Conservation (phyloP, 345 rosid species). For the Fremontodendron californicum region DNA sequence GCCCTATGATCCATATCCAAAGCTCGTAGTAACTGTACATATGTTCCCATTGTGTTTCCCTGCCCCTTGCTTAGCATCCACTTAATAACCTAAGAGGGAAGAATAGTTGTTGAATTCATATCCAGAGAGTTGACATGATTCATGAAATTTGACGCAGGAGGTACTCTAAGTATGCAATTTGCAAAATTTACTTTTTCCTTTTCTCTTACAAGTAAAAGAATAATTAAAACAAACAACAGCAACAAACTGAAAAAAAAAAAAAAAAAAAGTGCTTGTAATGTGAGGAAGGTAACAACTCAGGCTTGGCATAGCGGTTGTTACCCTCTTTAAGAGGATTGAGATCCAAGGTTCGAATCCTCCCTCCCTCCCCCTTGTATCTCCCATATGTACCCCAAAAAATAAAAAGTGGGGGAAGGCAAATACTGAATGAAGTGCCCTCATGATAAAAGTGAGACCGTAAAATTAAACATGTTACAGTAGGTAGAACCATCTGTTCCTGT, state of each 20-base stretch:
- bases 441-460: not conserved
- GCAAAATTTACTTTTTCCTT: not conserved
- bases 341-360: not conserved
- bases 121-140: not conserved
- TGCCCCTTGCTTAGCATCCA: slow-evolving; percentile 99
- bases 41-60: slow-evolving; percentile 84
- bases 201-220: not conserved
- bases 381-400: not conserved
- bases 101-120: not conserved
- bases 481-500: not conserved
- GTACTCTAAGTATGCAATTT: not conserved
- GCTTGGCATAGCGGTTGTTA: not conserved
- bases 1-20: slow-evolving; percentile 88
- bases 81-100: slow-evolving; percentile 64
- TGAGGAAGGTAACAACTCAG: not conserved
- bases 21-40: slow-evolving; percentile 65
- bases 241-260: not conserved
- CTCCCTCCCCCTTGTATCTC: not conserved
- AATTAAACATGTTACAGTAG: not conserved
- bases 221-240: not conserved
- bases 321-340: not conserved
- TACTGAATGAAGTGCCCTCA: not conserved
- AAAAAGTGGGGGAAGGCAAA: not conserved
- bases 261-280: not conserved
- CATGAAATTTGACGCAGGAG: not conserved